Base-by-base conservation (phyloP, 2,329 filamentous ascomycete species). In the Leptographium lundbergii region DNA sequence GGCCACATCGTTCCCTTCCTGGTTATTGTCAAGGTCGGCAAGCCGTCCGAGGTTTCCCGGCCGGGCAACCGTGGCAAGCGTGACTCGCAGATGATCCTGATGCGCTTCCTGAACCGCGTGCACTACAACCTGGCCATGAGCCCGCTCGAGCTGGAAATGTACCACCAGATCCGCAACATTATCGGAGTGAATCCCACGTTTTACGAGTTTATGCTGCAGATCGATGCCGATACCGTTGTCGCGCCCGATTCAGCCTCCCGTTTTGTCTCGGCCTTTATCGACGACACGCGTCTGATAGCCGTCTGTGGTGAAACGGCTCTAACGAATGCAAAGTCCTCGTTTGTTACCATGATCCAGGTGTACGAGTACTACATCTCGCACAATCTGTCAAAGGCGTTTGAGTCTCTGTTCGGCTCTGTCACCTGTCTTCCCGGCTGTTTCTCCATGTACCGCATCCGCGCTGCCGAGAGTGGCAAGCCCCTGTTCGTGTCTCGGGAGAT, bases 351-450 rank as follows among this genome's bases (percentile, higher is more conserved):
- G 92, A 99, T 99, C 71, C 94, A 99, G 72, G 94, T 99, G 64
- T 99, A 99, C 75, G 94, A 99, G 72, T 99, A 99, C 78, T 99
- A 91, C 72, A 99, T 99, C 69, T 97, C 94, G 34, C 94, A 99
- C 79, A 88, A 99, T 73, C 76, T 99, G 71, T 80, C 94, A 58
- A 99, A 99, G 77, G 90, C 94, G 62, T 99, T 99, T 69, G 94
- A 99, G 72, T 96, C 91, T 61, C 82, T 99, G 62, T 99, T 99
- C 69, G 94, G 91, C 69, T 95, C 90, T 71, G 94, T 99, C 66
- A 99, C 94, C 56, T 99, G 94, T 81, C 79, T 99, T 69, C 94
- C 94, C 27, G 94, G 94, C 77, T 99, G 94, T 82, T 99, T 97
- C 81, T 91, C 88, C 67, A 99, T 99, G 94, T 99, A 96, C 74